Evolutionary conservation across 495 filamentous ascomycete genomes (phyloP).

Genomic region (Podospora pseudoanserina): DNA sequence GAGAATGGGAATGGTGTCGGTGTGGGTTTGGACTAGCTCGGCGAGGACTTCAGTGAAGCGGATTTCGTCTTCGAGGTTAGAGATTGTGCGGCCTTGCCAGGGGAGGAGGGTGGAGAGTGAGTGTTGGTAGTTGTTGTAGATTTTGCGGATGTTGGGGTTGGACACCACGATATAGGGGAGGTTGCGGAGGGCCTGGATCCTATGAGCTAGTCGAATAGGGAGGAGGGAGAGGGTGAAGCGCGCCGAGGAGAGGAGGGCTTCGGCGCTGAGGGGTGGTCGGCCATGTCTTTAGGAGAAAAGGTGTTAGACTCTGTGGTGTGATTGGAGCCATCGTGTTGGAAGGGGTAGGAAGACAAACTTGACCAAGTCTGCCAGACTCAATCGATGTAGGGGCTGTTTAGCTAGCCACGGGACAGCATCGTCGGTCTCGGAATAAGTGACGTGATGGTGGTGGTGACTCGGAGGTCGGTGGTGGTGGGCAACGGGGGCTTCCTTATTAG

Average conservation of each 20-base stretch:
- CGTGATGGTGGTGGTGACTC: slow-evolving; percentile 12
- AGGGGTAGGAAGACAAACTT: slow-evolving; percentile 52
- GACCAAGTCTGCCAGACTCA: slow-evolving; percentile 84
- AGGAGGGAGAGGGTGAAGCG: slow-evolving; percentile 93
- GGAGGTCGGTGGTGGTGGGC: slow-evolving; percentile 13
- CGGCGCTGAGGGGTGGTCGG: slow-evolving; percentile 76
- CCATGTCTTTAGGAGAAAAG: slow-evolving; percentile 60
- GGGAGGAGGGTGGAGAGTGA: slow-evolving; percentile 84
- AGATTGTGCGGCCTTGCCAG: slow-evolving; percentile 72
- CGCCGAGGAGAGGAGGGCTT: slow-evolving; percentile 78
- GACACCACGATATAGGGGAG: slow-evolving; percentile 96
- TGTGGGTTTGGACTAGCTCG: slow-evolving; percentile 87
- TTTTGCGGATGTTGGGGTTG: slow-evolving; percentile 85
- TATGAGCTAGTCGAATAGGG: slow-evolving; percentile 88
- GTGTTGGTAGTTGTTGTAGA: slow-evolving; percentile 93
- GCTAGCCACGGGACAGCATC: slow-evolving; percentile 77
- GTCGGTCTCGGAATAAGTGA: slow-evolving; percentile 35
- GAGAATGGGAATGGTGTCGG: slow-evolving; percentile 89
- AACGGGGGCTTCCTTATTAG: slow-evolving; percentile 3
- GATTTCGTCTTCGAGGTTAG: slow-evolving; percentile 80
- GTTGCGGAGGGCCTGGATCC: slow-evolving; percentile 86
- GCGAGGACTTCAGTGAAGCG: slow-evolving; percentile 87
- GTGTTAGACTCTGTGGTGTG: not conserved
- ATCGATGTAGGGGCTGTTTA: slow-evolving; percentile 68
- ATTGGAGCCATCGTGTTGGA: not conserved